Percentiles rank a stretch among this genome's conserved stretches.
phyloP scores from a whole-genome alignment of 2,329 filamentous ascomycete genomes.

The Penicillium sp. region DNA sequence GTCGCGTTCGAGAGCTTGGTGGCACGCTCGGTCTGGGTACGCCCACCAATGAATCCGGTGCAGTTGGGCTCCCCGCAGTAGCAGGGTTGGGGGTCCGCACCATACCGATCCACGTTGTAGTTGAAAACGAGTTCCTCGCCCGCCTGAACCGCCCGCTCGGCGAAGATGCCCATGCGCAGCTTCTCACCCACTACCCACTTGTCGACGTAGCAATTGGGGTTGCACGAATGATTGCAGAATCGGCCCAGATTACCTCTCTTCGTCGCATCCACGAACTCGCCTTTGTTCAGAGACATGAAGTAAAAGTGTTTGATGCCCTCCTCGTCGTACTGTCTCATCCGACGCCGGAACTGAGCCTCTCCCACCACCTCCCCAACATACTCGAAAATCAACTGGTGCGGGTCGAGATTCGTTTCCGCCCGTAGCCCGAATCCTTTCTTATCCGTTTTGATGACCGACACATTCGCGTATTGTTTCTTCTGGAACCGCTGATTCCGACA shows the following conservation, averaged over 20 bases:
- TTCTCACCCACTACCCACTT: conserved; percentile 99
- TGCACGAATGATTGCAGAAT: conserved; percentile 99
- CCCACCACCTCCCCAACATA: conserved; percentile 99
- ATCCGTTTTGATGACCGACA: conserved; percentile 94
- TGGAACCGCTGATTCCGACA: conserved; percentile 97
- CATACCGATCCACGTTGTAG: conserved; percentile 98
- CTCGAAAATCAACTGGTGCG: conserved; percentile 93
- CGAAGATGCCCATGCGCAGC: conserved; percentile 98
- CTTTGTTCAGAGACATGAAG: conserved; percentile 97
- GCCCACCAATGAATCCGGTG: conserved; percentile 93
- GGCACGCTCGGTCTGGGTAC: conserved; percentile 92
- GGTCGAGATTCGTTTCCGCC: conserved; percentile 70
- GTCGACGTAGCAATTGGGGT: conserved; percentile 97
- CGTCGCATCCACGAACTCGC: conserved; percentile 95
- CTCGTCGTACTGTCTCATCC: conserved; percentile 90
- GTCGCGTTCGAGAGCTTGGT: conserved; percentile 87
- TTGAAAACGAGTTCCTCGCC: conserved; percentile 98
- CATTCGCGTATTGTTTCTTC: conserved; percentile 81
- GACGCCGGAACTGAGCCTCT: conserved; percentile 80
- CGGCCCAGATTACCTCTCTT: conserved; percentile 93
- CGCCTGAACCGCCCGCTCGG: conserved; percentile 75
- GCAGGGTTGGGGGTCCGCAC: conserved; percentile 92
- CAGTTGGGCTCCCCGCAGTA: conserved; percentile 95
- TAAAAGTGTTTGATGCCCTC: conserved; percentile 99
- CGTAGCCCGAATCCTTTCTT: conserved; percentile 96